Evolutionary conservation across 2,329 filamentous ascomycete genomes (phyloP).

Genomic region (Fusarium staphyleae): DNA sequence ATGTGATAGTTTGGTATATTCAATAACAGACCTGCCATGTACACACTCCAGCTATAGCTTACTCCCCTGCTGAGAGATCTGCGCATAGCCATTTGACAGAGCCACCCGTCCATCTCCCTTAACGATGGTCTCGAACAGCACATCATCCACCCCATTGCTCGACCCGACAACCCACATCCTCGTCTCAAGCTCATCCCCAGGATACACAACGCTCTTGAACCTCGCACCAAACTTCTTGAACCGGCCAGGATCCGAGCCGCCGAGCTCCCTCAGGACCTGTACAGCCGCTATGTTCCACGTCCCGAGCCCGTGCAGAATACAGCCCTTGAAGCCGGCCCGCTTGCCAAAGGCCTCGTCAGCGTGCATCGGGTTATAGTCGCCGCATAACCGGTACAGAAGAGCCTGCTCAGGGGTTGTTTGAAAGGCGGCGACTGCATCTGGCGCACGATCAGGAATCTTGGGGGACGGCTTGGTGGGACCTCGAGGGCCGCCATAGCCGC

Average conservation of each 20-base stretch:
- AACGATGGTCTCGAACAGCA: slow-evolving; percentile 52
- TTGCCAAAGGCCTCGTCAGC: slow-evolving; percentile 52
- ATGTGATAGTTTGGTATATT: too few relatives aligned
- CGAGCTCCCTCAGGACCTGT: slow-evolving; percentile 50
- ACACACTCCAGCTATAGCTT: slow-evolving; percentile 37
- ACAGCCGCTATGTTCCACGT: slow-evolving; percentile 58
- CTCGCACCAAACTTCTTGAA: slow-evolving; percentile 53
- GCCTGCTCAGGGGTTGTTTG: slow-evolving; percentile 50
- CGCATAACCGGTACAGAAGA: slow-evolving; percentile 54
- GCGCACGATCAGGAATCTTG: slow-evolving; percentile 44
- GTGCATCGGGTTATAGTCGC: slow-evolving; percentile 58
- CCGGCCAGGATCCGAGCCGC: slow-evolving; percentile 49
- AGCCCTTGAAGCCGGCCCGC: slow-evolving; percentile 53
- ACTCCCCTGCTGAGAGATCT: slow-evolving; percentile 39
- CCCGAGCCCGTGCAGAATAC: slow-evolving; percentile 55
- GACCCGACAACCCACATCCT: slow-evolving; percentile 51
- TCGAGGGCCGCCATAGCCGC: slow-evolving; percentile 53
- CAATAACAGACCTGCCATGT: too few relatives aligned
- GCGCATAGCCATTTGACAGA: slow-evolving; percentile 48
- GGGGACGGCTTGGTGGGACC: slow-evolving; percentile 47
- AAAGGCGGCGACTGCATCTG: slow-evolving; percentile 49
- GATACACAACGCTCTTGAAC: slow-evolving; percentile 56
- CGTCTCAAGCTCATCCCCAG: slow-evolving; percentile 54
- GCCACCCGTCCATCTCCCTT: slow-evolving; percentile 49
- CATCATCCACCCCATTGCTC: slow-evolving; percentile 44